Evolutionary conservation across 2,329 filamentous ascomycete genomes (phyloP), one percentile per base, ranked within the genome.

Genomic region (Ceratocystis cubensis): DNA sequence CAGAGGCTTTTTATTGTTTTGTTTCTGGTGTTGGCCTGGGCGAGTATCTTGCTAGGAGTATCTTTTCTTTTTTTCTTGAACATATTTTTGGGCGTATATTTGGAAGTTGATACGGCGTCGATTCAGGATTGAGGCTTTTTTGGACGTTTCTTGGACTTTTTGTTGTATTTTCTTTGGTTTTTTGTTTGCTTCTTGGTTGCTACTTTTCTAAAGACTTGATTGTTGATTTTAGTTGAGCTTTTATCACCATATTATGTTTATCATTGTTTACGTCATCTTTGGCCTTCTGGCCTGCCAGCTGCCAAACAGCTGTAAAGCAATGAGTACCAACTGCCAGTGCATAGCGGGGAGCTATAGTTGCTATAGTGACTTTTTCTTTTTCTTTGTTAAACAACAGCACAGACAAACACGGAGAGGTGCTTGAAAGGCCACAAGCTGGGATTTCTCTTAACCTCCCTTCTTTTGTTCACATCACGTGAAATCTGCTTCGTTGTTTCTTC

Each of bases 351-450:
- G 56, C 56, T 59, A 4, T 20, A 59, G 46, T 66, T 56, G 25
- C 48, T 15, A 66, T 57, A 57, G 41, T 41, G 45, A 56, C 59
- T 64, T 45, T 66, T 57, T 50, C 25, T 65, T 56, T 65, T 41
- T 65, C 44, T 64, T 64, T 48, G 45, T 30, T 22, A 8, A 69
- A 69, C 64, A 69, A 57, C 53, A 33, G 5, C 53, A 28, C 25
- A 25, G 22, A 50, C 48, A 28, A 41, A 15, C 37, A 15, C 10
- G 37, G 37, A 13, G 37, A 41, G 13, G 37, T 41, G 10, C 10
- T 41, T 41, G 37, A 41, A 41, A 41, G 37, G 37, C 37, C 22
- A 53, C 48, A 53, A 48, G 46, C n/a, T 48, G 46, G 17, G 20
- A 48, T 37, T 13, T 37, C 28, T 2, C 15, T 59, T 13, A 2